Evolutionary conservation across 345 rosid genomes (phyloP), one percentile per base, ranked within the genome.

Genomic region (Isatis tinctoria): DNA sequence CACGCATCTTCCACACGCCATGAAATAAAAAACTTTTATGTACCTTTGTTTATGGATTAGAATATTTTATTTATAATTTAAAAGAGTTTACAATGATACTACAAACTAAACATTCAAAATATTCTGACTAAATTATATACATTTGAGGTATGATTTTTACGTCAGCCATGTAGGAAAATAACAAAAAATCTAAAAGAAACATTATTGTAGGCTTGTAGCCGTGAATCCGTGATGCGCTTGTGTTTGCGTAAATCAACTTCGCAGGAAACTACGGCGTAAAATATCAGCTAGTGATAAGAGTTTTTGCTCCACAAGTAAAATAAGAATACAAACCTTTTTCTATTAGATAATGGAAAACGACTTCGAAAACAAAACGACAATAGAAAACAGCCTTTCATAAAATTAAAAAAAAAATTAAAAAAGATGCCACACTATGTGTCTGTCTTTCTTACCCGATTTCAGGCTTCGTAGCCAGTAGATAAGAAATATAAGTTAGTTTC

Each of bases 1-100:
- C 49, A 54, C 54, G 65, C 58, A 16, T 33, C n/a, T n/a, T 65
- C 72, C 72, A 74, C 78, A 57, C 66, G 72, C 72, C 72, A 57
- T 14, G 22, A 22, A 22, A 6, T 2, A 17, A 27, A 26, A 17
- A 57, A 33, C 39, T 22, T 22, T 22, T 22, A 22, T 22, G 24
- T 22, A 22, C 24, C 24, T 22, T 22, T 22, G 24, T 22, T 22
- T 22, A 22, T 22, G 2, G 1, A 22, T 22, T 22, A 22, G 24
- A 52, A 52, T 24, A 12, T 12, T 52, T 16, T 24, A 8, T 52
- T 16, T 11, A 26, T 26, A 3, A 2, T 36, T 52, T 26, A 24
- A 26, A 26, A 52, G 43, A 39, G 13, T 39, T 51, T 51, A 48
- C 30, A 51, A 11, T 24, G 16, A 12, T 52, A 51, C 5, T 22